Evolutionary conservation across 345 rosid genomes (phyloP), one percentile per base, ranked within the genome.

Genomic region (Psidium friedrichsthalianum): DNA sequence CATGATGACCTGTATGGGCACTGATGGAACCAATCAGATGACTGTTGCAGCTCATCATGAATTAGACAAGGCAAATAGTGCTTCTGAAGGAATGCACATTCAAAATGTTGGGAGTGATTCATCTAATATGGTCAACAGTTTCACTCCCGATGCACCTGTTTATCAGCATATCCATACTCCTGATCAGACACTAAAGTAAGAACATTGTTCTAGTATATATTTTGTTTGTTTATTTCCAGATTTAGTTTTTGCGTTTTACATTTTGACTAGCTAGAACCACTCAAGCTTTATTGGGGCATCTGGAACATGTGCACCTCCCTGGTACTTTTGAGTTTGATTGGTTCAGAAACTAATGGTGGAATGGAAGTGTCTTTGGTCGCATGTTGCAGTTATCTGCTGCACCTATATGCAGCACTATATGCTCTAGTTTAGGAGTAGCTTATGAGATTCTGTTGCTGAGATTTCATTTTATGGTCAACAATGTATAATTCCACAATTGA

Each of bases 31-130:
- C 54, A 55, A 87, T 82, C 86, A 78, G 24, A 88, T 76, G 51
- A 85, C 51, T 86, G 82, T 88, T 85, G 55, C 47, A 61, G 92
- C 74, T 85, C 81, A 44, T 82, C 74, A 57, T n/a, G 86, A 86
- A 80, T 85, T 86, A 15, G 90, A 86, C 55, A 85, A 88, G 80
- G 90, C 81, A 85, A 86, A 84, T 85, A 84, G 84, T 85, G 85
- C 83, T 88, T 84, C 82, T 40, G 61, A 86, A 51, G 42, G 40
- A 58, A 36, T 82, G 80, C 53, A n/a, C 82, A 24, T 74, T 40
- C 21, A 54, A 32, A 81, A 56, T 15, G 69, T 80, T 11, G 27
- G 24, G 53, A 85, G 49, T 74, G 69, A 74, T 55, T 76, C 53
- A 12, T 74, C 82, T 44, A 27, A 44, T 42, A 40, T 58, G 51